Percentiles rank a stretch among this genome's conserved stretches.
Conservation (phyloP, 371 early-diverging fungal genomes). For the Smittium mucronatum region DNA sequence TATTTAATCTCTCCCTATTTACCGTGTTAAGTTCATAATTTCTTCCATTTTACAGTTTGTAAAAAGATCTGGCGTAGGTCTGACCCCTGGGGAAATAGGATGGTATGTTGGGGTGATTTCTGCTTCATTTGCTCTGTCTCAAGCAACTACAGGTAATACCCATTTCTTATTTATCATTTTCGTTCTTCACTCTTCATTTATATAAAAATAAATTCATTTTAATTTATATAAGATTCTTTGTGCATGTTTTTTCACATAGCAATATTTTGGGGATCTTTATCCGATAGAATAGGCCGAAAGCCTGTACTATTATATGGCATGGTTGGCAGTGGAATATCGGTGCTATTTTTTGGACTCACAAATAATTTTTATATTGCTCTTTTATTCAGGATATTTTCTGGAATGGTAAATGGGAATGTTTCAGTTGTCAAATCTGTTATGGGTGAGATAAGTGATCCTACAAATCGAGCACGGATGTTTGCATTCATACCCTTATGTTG, state of each 20-base stretch:
- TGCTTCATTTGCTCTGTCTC: conserved; percentile 47
- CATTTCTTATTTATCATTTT: background rate
- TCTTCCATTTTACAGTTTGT: conserved; percentile 34
- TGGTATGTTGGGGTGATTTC: conserved; percentile 52
- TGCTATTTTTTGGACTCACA: conserved; percentile 59
- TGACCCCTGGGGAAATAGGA: conserved; percentile 41
- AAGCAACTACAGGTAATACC: conserved; percentile 29
- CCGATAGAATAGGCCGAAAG: conserved; percentile 63
- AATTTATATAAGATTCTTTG: background rate
- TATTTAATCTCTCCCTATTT: background rate
- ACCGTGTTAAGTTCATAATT: too few species aligned
- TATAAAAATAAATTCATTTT: background rate
- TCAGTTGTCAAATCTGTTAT: conserved; percentile 75
- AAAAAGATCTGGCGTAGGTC: conserved; percentile 39
- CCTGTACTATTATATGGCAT: conserved; percentile 73
- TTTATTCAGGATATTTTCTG: conserved; percentile 47
- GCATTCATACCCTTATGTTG: conserved; percentile 42
- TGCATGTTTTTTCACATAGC: too few species aligned
- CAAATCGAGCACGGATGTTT: conserved; percentile 54
- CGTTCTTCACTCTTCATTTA: background rate
- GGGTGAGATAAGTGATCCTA: conserved; percentile 67
- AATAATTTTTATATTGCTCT: conserved; percentile 53
- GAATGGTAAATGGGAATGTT: conserved; percentile 74
- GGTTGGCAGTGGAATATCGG: conserved; percentile 50
- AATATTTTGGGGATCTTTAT: conserved; percentile 48